A percentile compares a stretch with the other conserved stretches of the same genome.
These are phyloP conservation scores for Zizania palustris DNA, from an alignment of 202 grass and related monocot species.

Conservation along the genomic window DNA sequence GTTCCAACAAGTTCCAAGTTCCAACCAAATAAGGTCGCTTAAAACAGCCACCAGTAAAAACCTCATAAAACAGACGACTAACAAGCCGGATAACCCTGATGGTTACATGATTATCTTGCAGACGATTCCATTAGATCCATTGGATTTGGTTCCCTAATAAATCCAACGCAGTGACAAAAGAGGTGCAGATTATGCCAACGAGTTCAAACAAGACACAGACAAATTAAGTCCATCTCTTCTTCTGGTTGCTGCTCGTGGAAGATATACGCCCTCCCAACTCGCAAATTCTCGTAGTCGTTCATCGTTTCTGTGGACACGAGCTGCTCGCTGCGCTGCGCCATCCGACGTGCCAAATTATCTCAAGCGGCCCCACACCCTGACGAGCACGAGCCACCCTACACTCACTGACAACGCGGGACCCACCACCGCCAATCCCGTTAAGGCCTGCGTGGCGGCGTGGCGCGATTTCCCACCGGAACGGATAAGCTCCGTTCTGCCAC, in stretches of 20 bases:
- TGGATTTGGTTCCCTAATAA: not conserved
- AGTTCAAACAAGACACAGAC: not conserved
- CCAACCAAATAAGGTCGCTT: not conserved
- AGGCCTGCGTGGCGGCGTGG: not conserved
- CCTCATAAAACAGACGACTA: not conserved
- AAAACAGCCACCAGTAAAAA: not conserved
- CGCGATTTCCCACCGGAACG: slow-evolving; percentile 26
- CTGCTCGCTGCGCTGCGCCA: slow-evolving; percentile 40
- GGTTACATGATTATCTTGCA: not conserved
- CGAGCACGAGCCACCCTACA: not conserved
- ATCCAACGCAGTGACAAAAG: not conserved
- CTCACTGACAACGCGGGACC: slow-evolving; percentile 34
- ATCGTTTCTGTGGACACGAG: slow-evolving; percentile 41
- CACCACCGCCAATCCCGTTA: slow-evolving; percentile 29
- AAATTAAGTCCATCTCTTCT: slow-evolving; percentile 29
- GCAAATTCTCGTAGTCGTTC: slow-evolving; percentile 19
- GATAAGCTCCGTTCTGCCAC: slow-evolving; percentile 31
- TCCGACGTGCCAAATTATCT: slow-evolving; percentile 58
- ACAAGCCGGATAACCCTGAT: not conserved
- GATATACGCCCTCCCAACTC: slow-evolving; percentile 23
- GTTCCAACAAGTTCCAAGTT: not conserved
- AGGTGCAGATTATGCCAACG: slow-evolving; percentile 12
- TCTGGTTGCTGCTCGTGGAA: slow-evolving; percentile 1
- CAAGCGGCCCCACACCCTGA: slow-evolving; percentile 35
- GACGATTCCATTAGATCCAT: not conserved